phyloP scores from a whole-genome alignment of 1,139 yeast genomes.

The Wickerhamomyces sp. region DNA sequence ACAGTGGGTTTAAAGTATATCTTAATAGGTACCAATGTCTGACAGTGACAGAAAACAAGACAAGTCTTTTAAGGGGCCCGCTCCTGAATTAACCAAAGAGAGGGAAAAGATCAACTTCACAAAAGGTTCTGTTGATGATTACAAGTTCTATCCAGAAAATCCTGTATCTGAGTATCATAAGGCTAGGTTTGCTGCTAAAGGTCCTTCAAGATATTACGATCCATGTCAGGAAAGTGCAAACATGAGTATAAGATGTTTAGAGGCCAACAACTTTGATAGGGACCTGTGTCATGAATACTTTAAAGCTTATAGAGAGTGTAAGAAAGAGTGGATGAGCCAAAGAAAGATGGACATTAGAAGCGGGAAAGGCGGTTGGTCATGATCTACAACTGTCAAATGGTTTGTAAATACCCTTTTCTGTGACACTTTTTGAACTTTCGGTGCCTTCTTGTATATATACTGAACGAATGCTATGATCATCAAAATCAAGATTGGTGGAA shows the following conservation, averaged over 20 bases:
- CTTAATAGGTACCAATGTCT: constrained; percentile 6
- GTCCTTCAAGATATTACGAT: constrained; percentile 80
- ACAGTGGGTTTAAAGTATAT: neutral
- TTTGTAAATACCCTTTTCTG: too few relatives aligned
- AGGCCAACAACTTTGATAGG: constrained; percentile 68
- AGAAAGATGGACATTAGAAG: constrained; percentile 31
- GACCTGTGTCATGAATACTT: constrained; percentile 79
- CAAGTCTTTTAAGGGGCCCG: constrained; percentile 14
- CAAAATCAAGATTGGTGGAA: too few relatives aligned
- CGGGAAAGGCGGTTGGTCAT: constrained; percentile 25
- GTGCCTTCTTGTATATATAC: neutral
- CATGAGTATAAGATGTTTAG: constrained; percentile 81
- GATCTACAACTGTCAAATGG: neutral
- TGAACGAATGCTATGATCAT: neutral
- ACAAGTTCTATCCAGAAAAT: constrained; percentile 79
- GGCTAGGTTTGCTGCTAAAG: constrained; percentile 42
- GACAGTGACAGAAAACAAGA: constrained; percentile 10
- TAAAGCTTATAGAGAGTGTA: constrained; percentile 89
- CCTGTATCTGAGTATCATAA: constrained; percentile 33
- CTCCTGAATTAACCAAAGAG: constrained; percentile 36
- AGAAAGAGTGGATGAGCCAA: constrained; percentile 61
- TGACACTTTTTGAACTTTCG: neutral
- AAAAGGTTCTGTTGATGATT: constrained; percentile 45
- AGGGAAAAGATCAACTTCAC: constrained; percentile 54
- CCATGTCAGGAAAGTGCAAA: constrained; percentile 89